Base-by-base conservation (phyloP, 2,329 filamentous ascomycete species). In the Aspergillaceae sp. region DNA sequence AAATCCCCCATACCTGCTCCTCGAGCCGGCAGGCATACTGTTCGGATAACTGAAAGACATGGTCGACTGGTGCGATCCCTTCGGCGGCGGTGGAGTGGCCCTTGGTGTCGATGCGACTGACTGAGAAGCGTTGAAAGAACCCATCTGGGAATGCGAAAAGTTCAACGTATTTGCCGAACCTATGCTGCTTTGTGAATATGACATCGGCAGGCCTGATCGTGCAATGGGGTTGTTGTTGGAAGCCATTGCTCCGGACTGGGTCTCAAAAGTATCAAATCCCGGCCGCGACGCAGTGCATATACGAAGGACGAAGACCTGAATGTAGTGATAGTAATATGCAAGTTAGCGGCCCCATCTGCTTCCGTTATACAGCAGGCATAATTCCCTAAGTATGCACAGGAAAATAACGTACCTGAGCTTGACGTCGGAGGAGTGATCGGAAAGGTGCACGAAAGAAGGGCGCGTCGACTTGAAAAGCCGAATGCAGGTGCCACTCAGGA, bases 31-130 rank as follows among this genome's bases (percentile, higher is more conserved):
- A 37, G 62, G 57, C 43, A 61, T 55, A 27, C 64, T 64, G 51
- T 66, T 68, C n/a, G 64, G 50, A 50, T 67, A 67, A 46, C 58
- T 65, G 47, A 66, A 67, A 9, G 68, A 65, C 56, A 65, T 59
- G 48, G 52, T 51, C n/a, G 67, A 67, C 46, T 72, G 70, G 48
- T 74, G 70, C 26, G 68, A 67, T 28, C 50, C 58, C 52, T 65
- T 62, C 19, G 36, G 19, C 33, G 68, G 59, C 34, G 71, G 68
- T 41, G 70, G 69, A 29, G 71, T 73, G 26, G 65, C 68, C 41
- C 69, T 66, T 44, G 69, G 68, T 10, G 71, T 73, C 7, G 70
- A 69, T 8, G 65, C 61, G 44, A 71, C 60, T 36, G 70, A 73
- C 53, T 73, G 70, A 29, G 67, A 65, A 47, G 63, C 62, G 56